A percentile compares a stretch with the other conserved stretches of the same genome.
These are phyloP conservation scores for Fusarium zealandicum DNA, from an alignment of 2,329 filamentous ascomycete species.

Conservation along the genomic window DNA sequence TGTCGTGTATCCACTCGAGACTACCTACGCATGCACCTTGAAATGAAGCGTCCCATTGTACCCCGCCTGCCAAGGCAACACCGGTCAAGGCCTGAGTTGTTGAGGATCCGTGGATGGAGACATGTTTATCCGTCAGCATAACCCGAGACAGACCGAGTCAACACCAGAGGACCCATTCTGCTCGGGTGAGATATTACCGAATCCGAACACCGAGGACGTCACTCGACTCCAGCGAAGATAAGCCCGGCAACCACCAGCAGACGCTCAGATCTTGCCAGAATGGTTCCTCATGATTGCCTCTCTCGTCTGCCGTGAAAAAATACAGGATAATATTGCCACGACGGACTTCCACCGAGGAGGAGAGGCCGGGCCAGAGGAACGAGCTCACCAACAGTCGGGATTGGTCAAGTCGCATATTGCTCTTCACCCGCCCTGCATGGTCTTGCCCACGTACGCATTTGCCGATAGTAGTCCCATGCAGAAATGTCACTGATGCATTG, in stretches of 20 bases:
- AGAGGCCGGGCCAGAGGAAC: background rate
- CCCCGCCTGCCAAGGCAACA: too few relatives aligned
- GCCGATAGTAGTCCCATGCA: background rate
- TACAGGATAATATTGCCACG: slow-evolving; percentile 12
- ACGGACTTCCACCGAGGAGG: slow-evolving; percentile 27
- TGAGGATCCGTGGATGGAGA: too few relatives aligned
- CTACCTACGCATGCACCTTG: too few relatives aligned
- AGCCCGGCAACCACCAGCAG: slow-evolving; percentile 19
- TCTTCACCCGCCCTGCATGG: background rate
- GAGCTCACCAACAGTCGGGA: background rate
- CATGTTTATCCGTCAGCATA: background rate
- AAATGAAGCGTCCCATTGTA: too few relatives aligned
- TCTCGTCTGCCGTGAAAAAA: background rate
- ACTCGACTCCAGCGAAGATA: background rate
- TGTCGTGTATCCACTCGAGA: too few relatives aligned
- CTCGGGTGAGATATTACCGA: background rate
- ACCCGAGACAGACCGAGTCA: background rate
- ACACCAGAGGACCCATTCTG: background rate
- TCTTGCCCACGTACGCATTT: background rate
- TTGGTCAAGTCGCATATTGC: background rate
- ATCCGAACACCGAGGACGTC: slow-evolving; percentile 8
- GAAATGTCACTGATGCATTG: background rate
- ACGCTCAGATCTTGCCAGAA: slow-evolving; percentile 20
- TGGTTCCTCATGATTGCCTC: slow-evolving; percentile 25
- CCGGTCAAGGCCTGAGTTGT: too few relatives aligned